Conservation (phyloP, 768 basidiomycete species). For the Kwoniella europaea region DNA sequence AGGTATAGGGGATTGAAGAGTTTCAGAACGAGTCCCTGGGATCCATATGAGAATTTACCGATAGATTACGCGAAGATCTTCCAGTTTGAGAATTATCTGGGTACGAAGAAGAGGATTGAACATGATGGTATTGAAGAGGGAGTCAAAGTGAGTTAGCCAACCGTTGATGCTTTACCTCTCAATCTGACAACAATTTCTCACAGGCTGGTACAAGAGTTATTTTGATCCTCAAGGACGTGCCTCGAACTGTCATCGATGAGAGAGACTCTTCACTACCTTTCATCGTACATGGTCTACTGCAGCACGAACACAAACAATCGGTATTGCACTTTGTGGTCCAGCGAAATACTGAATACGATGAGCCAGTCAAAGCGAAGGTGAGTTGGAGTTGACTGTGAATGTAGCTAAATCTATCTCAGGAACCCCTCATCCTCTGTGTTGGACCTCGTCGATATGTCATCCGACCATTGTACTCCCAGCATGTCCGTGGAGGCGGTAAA, state of each 20-base stretch:
- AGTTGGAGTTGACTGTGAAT: neutral
- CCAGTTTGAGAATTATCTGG: constrained; percentile 92
- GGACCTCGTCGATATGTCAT: constrained; percentile 84
- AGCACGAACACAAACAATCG: constrained; percentile 95
- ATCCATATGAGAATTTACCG: constrained; percentile 93
- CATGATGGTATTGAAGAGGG: constrained; percentile 62
- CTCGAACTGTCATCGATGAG: constrained; percentile 64
- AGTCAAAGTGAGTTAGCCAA: constrained; percentile 67
- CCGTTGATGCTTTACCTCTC: too few relatives aligned
- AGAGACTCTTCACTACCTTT: constrained; percentile 62
- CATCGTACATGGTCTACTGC: constrained; percentile 77
- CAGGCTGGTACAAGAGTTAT: constrained; percentile 84
- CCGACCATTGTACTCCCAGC: constrained; percentile 90
- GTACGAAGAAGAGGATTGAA: constrained; percentile 73
- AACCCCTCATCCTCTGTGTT: constrained; percentile 83
- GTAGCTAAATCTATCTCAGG: constrained; percentile 58
- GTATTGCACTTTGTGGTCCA: constrained; percentile 91
- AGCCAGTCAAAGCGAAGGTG: constrained; percentile 88
- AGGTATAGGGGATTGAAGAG: constrained; percentile 88
- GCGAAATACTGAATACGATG: constrained; percentile 91
- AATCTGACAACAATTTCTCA: neutral
- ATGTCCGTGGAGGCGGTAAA: constrained; percentile 81
- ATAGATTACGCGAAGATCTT: constrained; percentile 93
- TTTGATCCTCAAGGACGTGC: constrained; percentile 75
- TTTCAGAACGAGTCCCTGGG: constrained; percentile 96